phyloP scores from a whole-genome alignment of 2,329 filamentous ascomycete genomes.

The Cladorrhinum sp. region DNA sequence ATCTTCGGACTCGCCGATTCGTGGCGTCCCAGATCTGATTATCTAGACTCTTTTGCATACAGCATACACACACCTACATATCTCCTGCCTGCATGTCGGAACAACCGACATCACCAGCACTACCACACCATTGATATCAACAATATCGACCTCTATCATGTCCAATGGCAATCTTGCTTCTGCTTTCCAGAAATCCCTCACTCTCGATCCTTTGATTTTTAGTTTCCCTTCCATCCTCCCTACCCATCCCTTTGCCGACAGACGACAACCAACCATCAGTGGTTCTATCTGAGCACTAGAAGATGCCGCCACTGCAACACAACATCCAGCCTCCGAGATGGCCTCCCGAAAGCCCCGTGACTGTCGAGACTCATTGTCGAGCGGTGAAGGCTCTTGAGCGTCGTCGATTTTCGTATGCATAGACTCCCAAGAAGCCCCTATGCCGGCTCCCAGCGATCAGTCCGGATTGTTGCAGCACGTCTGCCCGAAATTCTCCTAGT shows the following conservation, averaged over 20 bases:
- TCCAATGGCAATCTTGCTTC: neutral
- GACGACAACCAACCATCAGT: no score
- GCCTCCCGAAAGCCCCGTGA: neutral
- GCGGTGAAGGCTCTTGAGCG: slow-evolving; percentile 3
- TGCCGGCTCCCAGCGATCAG: slow-evolving; percentile 18
- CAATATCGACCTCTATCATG: neutral
- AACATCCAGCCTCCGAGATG: slow-evolving; percentile 12
- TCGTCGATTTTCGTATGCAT: slow-evolving; percentile 7
- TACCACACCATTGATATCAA: neutral
- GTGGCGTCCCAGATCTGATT: neutral
- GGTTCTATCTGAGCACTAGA: neutral
- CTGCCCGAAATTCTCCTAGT: slow-evolving; percentile 22
- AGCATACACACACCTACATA: neutral
- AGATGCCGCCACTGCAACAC: slow-evolving; percentile 18
- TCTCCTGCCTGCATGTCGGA: neutral
- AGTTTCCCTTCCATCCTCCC: no score
- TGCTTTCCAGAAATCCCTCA: neutral
- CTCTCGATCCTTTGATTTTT: neutral
- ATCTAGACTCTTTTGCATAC: neutral
- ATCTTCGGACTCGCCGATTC: neutral
- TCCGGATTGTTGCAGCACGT: slow-evolving; percentile 19
- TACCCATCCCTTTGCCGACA: no score
- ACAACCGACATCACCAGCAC: neutral
- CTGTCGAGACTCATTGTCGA: neutral
- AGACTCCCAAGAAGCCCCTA: neutral